Evolutionary conservation across 2,329 filamentous ascomycete genomes (phyloP).

Genomic region (Clonostachys rhizophaga): DNA sequence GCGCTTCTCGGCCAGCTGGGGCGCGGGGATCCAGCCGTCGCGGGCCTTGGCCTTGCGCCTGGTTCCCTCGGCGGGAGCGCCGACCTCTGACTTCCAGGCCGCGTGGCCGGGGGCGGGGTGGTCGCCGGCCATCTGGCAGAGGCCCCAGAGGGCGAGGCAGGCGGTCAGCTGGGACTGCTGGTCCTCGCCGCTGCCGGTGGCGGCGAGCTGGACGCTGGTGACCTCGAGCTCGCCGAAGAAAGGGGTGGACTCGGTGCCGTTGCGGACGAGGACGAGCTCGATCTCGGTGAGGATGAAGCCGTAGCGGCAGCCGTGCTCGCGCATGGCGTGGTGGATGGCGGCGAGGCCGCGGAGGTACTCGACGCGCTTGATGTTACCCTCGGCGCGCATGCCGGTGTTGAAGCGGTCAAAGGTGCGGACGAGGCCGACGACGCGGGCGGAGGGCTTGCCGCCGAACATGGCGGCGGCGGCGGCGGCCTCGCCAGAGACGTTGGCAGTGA

Average conservation of each 20-base stretch:
- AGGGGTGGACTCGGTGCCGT: conserved; percentile 65
- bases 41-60: conserved; percentile 64
- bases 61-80: conserved; percentile 68
- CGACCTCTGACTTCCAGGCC: conserved; percentile 66
- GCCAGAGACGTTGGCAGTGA: conserved; percentile 58
- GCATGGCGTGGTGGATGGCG: conserved; percentile 86
- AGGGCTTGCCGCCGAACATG: conserved; percentile 41
- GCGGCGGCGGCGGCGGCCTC: conserved; percentile 51
- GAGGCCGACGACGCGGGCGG: conserved; percentile 69
- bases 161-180: conserved; percentile 54
- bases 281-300: conserved; percentile 97
- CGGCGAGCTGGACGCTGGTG: conserved; percentile 52
- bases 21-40: conserved; percentile 72
- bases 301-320: conserved; percentile 87
- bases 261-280: conserved; percentile 85
- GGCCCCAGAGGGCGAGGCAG: conserved; percentile 70
- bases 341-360: conserved; percentile 84
- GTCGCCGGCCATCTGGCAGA: conserved; percentile 67
- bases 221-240: conserved; percentile 90
- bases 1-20: conserved; percentile 69
- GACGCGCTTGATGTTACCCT: conserved; percentile 78
- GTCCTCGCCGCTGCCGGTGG: conserved; percentile 12
- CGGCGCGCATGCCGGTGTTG: conserved; percentile 90
- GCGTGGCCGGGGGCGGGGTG: conserved; percentile 53
- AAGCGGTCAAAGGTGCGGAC: conserved; percentile 90